Evolutionary conservation across 176 grass and related monocot genomes (phyloP).

Genomic region (Cenchrus fungigraminus): DNA sequence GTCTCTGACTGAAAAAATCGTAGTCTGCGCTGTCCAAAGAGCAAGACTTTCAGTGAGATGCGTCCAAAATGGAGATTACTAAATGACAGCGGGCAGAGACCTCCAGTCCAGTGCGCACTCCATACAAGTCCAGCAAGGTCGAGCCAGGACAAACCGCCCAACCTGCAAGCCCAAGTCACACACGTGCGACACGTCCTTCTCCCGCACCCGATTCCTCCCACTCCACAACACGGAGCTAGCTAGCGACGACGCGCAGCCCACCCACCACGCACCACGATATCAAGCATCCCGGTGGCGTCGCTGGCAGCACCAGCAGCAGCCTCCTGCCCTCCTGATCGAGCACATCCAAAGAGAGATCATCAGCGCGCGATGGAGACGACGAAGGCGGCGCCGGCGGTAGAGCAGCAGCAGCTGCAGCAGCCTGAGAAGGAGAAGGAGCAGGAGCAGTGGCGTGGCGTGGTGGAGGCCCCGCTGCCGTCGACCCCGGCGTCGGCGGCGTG

Average conservation of each 20-base stretch:
- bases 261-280: background rate
- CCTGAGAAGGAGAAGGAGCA: background rate
- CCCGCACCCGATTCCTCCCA: background rate
- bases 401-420: background rate
- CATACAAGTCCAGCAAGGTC: background rate
- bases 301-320: background rate
- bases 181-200: slow-evolving; percentile 9
- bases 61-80: background rate
- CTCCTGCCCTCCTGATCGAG: background rate
- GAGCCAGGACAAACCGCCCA: background rate
- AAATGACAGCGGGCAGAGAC: background rate
- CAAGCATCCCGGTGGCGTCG: background rate
- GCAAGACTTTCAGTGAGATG: too few species aligned
- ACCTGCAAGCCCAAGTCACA: background rate
- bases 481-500: slow-evolving; percentile 52
- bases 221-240: background rate
- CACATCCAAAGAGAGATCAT: background rate
- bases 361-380: background rate
- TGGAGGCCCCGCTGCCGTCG: slow-evolving; percentile 42
- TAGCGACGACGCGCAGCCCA: background rate
- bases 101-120: background rate
- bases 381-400: background rate
- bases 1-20: too few species aligned
- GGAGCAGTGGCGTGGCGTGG: slow-evolving; percentile 58
- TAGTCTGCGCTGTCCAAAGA: too few species aligned